These are phyloP conservation scores for Russula griseocarnosa DNA, from an alignment of 768 basidiomycete genomes.

Conservation along the genomic window DNA sequence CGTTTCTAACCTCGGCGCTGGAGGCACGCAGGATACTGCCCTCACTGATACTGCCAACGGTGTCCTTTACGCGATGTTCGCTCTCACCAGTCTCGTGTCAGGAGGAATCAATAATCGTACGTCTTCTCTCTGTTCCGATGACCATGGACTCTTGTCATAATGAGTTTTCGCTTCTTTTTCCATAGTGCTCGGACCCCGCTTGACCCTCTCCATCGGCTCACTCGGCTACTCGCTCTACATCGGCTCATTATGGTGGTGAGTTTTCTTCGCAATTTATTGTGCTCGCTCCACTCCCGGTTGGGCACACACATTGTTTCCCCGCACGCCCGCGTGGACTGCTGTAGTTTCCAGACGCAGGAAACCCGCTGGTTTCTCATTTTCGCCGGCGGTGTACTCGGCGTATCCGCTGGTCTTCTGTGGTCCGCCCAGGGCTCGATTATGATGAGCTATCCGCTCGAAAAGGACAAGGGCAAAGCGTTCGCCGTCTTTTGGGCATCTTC, in stretches of 20 bases:
- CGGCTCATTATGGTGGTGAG: constrained; percentile 44
- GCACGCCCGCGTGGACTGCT: neutral
- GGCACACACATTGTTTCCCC: neutral
- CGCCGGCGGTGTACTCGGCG: constrained; percentile 48
- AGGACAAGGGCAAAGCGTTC: constrained; percentile 53
- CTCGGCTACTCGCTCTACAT: constrained; percentile 51
- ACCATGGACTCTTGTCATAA: neutral
- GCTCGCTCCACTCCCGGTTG: neutral
- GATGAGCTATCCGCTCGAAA: constrained; percentile 55
- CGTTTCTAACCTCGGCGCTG: constrained; percentile 39
- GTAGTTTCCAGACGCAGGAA: constrained; percentile 39
- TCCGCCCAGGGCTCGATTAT: constrained; percentile 50
- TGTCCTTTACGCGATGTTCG: constrained; percentile 44
- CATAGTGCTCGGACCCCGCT: constrained; percentile 44
- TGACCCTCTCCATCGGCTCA: constrained; percentile 49
- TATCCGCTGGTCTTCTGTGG: constrained; percentile 52
- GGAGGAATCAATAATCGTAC: constrained; percentile 39
- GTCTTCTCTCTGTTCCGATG: constrained; percentile 18
- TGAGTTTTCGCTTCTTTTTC: neutral
- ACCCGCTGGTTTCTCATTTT: constrained; percentile 46
- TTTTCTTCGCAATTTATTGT: neutral
- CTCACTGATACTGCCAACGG: constrained; percentile 42
- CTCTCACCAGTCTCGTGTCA: constrained; percentile 41
- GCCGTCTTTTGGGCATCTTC: constrained; percentile 52
- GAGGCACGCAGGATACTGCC: constrained; percentile 40